Conservation (phyloP, 2,329 filamentous ascomycete genomes). For the Trichoderma sp. region DNA sequence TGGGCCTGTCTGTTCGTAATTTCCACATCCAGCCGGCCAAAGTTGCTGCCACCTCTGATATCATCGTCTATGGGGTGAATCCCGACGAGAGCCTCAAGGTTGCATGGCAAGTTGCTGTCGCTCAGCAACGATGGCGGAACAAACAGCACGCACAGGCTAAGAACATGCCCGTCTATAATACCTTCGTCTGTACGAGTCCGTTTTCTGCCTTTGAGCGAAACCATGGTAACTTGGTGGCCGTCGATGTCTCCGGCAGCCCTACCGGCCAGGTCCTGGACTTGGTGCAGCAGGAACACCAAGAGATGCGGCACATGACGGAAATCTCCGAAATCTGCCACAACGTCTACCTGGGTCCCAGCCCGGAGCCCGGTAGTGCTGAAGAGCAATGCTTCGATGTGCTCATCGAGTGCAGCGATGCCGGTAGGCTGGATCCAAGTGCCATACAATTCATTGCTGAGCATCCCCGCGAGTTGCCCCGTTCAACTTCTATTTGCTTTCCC, state of each 20-base stretch:
- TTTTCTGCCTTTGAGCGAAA: constrained; percentile 70
- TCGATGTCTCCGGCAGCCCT: constrained; percentile 66
- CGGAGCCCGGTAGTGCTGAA: constrained; percentile 60
- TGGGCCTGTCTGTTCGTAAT: constrained; percentile 93
- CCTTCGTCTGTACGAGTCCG: constrained; percentile 66
- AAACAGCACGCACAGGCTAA: constrained; percentile 56
- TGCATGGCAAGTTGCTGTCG: constrained; percentile 65
- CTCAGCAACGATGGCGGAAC: constrained; percentile 72
- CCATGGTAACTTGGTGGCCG: constrained; percentile 67
- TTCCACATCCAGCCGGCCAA: constrained; percentile 96
- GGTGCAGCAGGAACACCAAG: constrained; percentile 78
- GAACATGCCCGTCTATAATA: constrained; percentile 69
- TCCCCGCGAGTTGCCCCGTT: constrained; percentile 40
- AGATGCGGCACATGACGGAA: constrained; percentile 92
- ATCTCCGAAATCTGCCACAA: constrained; percentile 86
- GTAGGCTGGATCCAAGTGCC: constrained; percentile 67
- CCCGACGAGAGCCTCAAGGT: constrained; percentile 59
- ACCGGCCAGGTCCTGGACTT: constrained; percentile 85
- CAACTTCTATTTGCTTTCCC: constrained; percentile 66
- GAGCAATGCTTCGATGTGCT: constrained; percentile 73
- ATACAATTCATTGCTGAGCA: constrained; percentile 62
- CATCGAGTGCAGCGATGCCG: constrained; percentile 85
- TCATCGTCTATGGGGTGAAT: constrained; percentile 85
- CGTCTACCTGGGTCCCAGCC: constrained; percentile 86
- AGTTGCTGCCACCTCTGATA: constrained; percentile 80